phyloP scores from a whole-genome alignment of 2,329 filamentous ascomycete species.

The Curvularia eragrostidis region DNA sequence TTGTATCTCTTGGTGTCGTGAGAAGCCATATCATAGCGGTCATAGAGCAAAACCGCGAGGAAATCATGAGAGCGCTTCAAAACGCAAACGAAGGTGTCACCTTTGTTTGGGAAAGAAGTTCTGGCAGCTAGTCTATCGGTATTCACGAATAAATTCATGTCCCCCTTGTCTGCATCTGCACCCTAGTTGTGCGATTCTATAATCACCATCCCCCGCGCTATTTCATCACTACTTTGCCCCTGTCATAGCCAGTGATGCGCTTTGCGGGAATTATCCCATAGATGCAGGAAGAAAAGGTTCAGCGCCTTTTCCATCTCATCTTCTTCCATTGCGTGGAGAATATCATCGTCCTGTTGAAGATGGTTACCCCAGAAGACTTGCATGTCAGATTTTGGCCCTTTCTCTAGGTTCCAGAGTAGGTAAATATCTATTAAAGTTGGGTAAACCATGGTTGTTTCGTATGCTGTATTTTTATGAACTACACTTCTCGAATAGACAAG shows the following conservation, averaged over 20 bases:
- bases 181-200: not conserved
- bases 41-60: not conserved
- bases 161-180: not conserved
- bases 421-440: not conserved
- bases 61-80: too few species aligned
- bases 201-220: not conserved
- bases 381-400: not conserved
- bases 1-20: not conserved
- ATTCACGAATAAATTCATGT: not conserved
- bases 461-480: not conserved
- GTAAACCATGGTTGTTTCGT: not conserved
- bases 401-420: not conserved
- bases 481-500: not conserved
- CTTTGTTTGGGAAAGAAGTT: too few species aligned
- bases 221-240: not conserved
- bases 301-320: not conserved
- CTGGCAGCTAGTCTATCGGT: not conserved
- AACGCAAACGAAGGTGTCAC: too few species aligned
- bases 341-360: not conserved
- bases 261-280: not conserved
- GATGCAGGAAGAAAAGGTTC: not conserved
- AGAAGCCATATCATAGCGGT: not conserved
- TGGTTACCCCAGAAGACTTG: not conserved
- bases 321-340: not conserved
- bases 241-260: not conserved